A percentile compares a stretch with the other conserved stretches of the same genome.
Evolutionary conservation across 2,329 filamentous ascomycete species (phyloP).

Genomic region (Dactylellina leptospora): DNA sequence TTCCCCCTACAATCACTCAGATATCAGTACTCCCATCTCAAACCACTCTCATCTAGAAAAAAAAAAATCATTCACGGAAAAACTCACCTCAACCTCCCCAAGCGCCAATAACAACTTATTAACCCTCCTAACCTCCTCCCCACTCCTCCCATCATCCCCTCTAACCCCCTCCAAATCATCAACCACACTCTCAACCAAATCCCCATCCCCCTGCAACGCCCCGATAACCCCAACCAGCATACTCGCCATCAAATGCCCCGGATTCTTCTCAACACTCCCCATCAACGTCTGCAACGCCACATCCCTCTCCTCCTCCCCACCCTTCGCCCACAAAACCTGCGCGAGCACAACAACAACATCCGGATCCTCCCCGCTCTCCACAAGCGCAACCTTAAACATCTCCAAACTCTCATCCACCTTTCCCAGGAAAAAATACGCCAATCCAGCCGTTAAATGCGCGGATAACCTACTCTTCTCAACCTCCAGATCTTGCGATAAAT

Average conservation of each 20-base stretch:
- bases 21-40: neutral
- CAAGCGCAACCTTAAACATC: conserved; percentile 81
- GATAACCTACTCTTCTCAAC: conserved; percentile 79
- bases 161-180: conserved; percentile 79
- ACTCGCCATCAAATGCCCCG: conserved; percentile 80
- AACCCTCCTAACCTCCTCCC: conserved; percentile 73
- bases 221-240: conserved; percentile 85
- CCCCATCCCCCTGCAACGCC: conserved; percentile 78
- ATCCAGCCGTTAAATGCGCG: conserved; percentile 82
- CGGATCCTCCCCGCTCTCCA: conserved; percentile 77
- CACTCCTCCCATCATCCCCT: conserved; percentile 71
- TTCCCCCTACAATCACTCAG: conserved; percentile 6
- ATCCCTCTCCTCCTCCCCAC: conserved; percentile 75
- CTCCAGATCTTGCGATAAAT: conserved; percentile 76
- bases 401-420: conserved; percentile 74
- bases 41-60: neutral
- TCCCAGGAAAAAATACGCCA: conserved; percentile 78
- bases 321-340: conserved; percentile 92
- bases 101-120: conserved; percentile 79
- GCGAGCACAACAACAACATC: conserved; percentile 88
- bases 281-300: conserved; percentile 83
- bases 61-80: neutral
- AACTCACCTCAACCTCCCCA: conserved; percentile 61
- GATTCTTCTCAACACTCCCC: conserved; percentile 73
- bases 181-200: conserved; percentile 80